Evolutionary conservation across 352 stramenopile species (phyloP).

Genomic region (Aphanomyces stellatus): DNA sequence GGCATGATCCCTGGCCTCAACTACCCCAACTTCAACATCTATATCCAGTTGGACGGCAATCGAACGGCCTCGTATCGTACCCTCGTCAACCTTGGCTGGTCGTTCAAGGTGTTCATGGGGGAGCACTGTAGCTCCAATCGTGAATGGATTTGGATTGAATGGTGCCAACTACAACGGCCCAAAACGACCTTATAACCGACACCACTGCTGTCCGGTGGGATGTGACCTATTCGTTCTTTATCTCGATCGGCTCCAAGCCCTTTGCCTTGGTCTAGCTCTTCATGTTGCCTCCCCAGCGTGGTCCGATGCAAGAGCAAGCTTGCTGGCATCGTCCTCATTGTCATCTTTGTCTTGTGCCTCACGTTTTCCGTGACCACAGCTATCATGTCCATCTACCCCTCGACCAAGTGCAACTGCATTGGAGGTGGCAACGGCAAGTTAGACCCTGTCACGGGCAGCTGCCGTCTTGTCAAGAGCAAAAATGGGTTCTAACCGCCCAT

Average conservation of each 20-base stretch:
- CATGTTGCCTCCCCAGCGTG: no score
- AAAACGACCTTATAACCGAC: constrained; percentile 45
- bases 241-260: constrained; percentile 48
- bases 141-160: constrained; percentile 41
- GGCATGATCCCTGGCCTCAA: background rate
- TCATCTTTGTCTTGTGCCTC: constrained; percentile 25
- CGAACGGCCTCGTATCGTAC: no score
- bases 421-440: no score
- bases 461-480: no score
- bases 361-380: constrained; percentile 23
- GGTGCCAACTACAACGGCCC: constrained; percentile 41
- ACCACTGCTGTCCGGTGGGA: constrained; percentile 37
- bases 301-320: no score
- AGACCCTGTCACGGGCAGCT: no score
- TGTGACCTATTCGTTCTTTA: constrained; percentile 43
- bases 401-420: no score
- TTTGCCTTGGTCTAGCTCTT: constrained; percentile 34
- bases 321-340: constrained; percentile 29
- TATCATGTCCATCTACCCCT: no score
- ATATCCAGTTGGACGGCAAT: constrained; percentile 1
- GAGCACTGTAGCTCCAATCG: constrained; percentile 23
- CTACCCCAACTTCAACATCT: background rate
- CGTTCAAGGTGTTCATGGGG: constrained; percentile 18
- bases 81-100: constrained; percentile 16
- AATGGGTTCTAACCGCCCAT: no score